Evolutionary conservation across 106 monocot genomes (phyloP), one percentile per base, ranked within the genome.

Genomic region (Acorus gramineus): DNA sequence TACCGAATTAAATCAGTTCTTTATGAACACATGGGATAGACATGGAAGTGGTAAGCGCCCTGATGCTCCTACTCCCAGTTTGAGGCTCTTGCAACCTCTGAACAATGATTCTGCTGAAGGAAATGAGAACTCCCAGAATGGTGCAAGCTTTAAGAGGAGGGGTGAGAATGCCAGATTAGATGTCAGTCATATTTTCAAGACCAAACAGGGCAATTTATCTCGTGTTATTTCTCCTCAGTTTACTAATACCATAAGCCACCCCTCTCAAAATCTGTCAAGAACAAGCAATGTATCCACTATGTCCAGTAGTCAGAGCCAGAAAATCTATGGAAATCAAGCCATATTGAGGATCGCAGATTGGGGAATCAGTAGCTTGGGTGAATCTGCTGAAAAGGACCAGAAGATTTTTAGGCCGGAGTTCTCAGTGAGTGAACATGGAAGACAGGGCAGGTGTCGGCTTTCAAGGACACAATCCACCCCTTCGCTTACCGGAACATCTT

Each of bases 401-500:
- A 86, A 77, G 70, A 72, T n/a, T 52, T 50, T 63, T 44, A 76
- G 69, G 8, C 45, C 80, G 55, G 63, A 63, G 59, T 45, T 57
- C 47, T 60, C 72, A 69, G 14, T 71, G 3, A 76, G 56, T 58
- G 69, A 73, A 46, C 64, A 46, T 54, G 73, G 67, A 71, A 74
- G 69, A 46, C 69, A 70, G 28, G 66, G 46, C 9, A 92, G 75
- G 58, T 80, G 76, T 61, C 79, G 75, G 5, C 86, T 95, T 73
- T 72, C 76, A 47, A 84, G 95, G 74, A 87, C 90, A 42, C 84
- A 60, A 9, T 95, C 95, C 10, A 95, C 86, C 70, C 90, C 95
- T 52, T 86, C 85, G 44, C 71, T 95, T 55, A 80, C 78, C 14
- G 81, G 78, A 53, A 28, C 89, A 54, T 77, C 84, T 57, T 14